Evolutionary conservation across 768 basidiomycete genomes (phyloP).

Genomic region (Jaapia argillacea): DNA sequence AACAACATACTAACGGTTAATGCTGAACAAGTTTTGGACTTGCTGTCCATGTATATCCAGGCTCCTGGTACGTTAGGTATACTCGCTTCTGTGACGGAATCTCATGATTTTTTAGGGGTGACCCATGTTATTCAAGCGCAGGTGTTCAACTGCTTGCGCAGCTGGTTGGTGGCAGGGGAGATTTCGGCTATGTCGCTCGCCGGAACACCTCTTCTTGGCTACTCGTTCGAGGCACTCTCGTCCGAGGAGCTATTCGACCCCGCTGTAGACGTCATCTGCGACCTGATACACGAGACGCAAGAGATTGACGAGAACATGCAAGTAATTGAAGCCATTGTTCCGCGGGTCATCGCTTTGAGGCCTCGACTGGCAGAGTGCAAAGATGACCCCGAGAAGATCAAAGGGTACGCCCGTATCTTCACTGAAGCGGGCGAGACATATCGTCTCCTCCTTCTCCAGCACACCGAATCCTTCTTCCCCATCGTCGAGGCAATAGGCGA

Average conservation of each 20-base stretch:
- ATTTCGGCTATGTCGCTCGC: constrained; percentile 53
- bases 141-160: constrained; percentile 75
- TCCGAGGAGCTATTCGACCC: constrained; percentile 87
- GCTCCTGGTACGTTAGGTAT: constrained; percentile 59
- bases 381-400: constrained; percentile 82
- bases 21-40: constrained; percentile 58
- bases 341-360: constrained; percentile 69
- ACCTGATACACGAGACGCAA: constrained; percentile 96
- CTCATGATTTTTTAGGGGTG: constrained; percentile 47
- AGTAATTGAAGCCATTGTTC: constrained; percentile 81
- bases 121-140: constrained; percentile 70
- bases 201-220: constrained; percentile 70
- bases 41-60: constrained; percentile 82
- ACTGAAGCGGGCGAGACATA: constrained; percentile 98
- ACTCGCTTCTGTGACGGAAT: neutral
- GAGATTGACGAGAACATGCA: constrained; percentile 92
- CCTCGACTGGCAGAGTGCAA: constrained; percentile 45
- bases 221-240: constrained; percentile 74
- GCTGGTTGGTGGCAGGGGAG: constrained; percentile 88
- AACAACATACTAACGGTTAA: constrained; percentile 55
- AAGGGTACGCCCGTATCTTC: constrained; percentile 85
- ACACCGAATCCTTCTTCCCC: constrained; percentile 88
- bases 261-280: constrained; percentile 87
- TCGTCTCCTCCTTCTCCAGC: constrained; percentile 76
- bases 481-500: constrained; percentile 91